These are phyloP conservation scores for Clohesyomyces aquaticus DNA, from an alignment of 495 filamentous ascomycete genomes.

Conservation along the genomic window DNA sequence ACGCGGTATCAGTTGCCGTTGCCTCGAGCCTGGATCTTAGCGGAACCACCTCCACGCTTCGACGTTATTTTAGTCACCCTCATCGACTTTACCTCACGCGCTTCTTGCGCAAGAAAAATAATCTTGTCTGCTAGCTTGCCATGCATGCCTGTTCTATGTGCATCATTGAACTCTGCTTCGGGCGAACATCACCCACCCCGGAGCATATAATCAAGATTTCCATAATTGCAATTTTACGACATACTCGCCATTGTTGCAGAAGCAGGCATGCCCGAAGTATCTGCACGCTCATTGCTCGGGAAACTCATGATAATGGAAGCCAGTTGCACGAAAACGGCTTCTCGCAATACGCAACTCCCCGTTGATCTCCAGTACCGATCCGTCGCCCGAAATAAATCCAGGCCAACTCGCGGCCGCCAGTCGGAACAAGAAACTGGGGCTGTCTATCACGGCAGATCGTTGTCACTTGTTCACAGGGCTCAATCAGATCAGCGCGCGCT, in stretches of 20 bases:
- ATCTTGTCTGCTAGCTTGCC: background rate
- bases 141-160: background rate
- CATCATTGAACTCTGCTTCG: slow-evolving; percentile 15
- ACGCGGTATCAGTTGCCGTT: background rate
- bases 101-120: slow-evolving; percentile 14
- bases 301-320: no score
- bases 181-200: background rate
- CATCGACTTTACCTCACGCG: slow-evolving; percentile 4
- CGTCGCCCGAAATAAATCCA: slow-evolving; percentile 21
- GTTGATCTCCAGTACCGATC: slow-evolving; percentile 26
- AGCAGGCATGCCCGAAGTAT: no score
- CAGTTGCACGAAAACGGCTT: background rate
- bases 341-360: background rate
- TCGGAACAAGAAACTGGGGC: slow-evolving; percentile 2
- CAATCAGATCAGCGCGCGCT: slow-evolving; percentile 5
- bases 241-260: background rate
- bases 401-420: slow-evolving; percentile 4
- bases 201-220: no score
- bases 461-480: background rate
- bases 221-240: background rate
- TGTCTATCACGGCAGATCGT: background rate
- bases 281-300: no score
- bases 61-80: background rate
- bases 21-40: no score
- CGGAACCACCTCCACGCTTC: background rate